Conservation (phyloP, 441 rosid species). For the Gossypium laxum region DNA sequence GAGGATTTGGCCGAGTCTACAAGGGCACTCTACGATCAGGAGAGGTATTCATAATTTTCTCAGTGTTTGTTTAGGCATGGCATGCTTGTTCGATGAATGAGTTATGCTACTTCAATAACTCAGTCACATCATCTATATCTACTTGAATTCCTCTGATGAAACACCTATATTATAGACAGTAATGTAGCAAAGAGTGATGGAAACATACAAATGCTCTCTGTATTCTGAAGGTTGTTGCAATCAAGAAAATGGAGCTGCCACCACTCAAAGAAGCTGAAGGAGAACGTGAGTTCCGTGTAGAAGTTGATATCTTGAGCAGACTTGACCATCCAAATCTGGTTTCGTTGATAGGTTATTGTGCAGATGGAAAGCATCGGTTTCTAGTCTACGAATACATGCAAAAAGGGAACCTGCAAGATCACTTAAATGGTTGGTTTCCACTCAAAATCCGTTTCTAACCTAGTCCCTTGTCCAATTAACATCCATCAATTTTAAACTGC, state of each 20-base stretch:
- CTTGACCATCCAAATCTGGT: constrained; percentile 83
- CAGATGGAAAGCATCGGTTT: constrained; percentile 83
- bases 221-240: constrained; percentile 63
- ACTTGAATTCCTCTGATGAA: background rate
- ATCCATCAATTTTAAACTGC: constrained; percentile 4
- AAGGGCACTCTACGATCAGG: constrained; percentile 71
- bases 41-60: constrained; percentile 37
- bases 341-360: constrained; percentile 76
- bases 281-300: constrained; percentile 82
- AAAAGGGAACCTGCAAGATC: constrained; percentile 93
- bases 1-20: constrained; percentile 88
- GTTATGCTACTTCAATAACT: background rate
- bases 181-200: background rate
- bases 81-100: background rate
- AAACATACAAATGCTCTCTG: constrained; percentile 7
- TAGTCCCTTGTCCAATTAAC: constrained; percentile 4
- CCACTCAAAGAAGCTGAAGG: constrained; percentile 72
- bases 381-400: constrained; percentile 83
- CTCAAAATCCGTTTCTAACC: constrained; percentile 9
- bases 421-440: constrained; percentile 54
- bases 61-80: background rate
- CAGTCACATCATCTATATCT: background rate
- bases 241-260: constrained; percentile 92
- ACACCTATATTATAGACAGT: background rate
- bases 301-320: constrained; percentile 89